Base-by-base conservation (phyloP, 257 asterid genomes). In the Gentiana macrophylla region DNA sequence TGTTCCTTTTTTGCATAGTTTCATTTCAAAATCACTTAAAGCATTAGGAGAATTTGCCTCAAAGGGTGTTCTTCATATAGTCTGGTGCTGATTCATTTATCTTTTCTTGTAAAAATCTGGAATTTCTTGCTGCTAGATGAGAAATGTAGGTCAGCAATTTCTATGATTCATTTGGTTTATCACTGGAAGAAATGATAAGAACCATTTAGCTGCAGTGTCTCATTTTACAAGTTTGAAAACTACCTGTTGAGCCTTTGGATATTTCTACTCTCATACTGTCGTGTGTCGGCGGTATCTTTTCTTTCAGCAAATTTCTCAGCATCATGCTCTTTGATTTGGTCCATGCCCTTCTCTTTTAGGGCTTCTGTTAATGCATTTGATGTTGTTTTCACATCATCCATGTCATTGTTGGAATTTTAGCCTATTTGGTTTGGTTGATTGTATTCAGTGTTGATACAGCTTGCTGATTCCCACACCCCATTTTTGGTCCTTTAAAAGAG, bases 381-480 rank as follows among this genome's bases (percentile, higher is more conserved):
- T 52, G 3, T 5, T 41, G 32, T 53, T 41, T 15, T 12, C 10
- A 12, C 37, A 24, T 48, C 8, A 56, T 62, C 56, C 35, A 3
- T 15, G 37, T 12, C 38, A 56, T 63, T 68, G 46, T 59, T 64
- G 51, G 86, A 65, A 54, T 56, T 45, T 38, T 79, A 69, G 59
- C 71, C 68, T 15, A 15, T 60, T 74, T 76, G 78, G 70, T 82
- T 64, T 63, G 60, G 80, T 62, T 70, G 66, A 77, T 76, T 67
- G 84, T 69, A 56, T 73, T 70, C 13, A 61, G 79, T 13, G 91
- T 80, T 48, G 83, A 79, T 52, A 89, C 75, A 10, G 94, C 94
- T 11, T 83, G 97, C 71, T 32, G 96, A 87, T 80, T 84, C 41
- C 94, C 96, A 65, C 96, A 55, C 13, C 60, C 60, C 60, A 55